Conservation (phyloP, 768 basidiomycete genomes). For the Amylocystis lapponica region DNA sequence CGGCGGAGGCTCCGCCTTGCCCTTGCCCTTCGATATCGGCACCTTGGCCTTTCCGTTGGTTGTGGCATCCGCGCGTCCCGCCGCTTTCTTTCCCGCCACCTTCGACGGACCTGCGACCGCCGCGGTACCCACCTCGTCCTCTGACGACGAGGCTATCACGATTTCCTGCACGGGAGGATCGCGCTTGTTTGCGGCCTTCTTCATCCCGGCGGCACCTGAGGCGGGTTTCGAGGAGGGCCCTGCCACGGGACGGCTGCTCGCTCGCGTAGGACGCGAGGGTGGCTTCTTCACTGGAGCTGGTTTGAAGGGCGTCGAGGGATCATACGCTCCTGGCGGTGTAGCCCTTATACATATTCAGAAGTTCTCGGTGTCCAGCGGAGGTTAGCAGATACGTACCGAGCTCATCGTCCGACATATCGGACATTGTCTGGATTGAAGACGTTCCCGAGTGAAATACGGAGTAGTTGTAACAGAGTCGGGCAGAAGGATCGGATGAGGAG, state of each 20-base stretch:
- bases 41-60: constrained; percentile 28
- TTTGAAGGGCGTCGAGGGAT: constrained; percentile 26
- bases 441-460: too few relatives aligned
- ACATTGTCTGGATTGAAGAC: too few relatives aligned
- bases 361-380: constrained; percentile 1
- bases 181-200: constrained; percentile 8
- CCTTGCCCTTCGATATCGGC: constrained; percentile 25
- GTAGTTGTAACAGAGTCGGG: too few relatives aligned
- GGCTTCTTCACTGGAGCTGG: constrained; percentile 15
- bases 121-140: background rate
- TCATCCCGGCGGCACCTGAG: constrained; percentile 5
- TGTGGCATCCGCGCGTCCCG: constrained; percentile 1
- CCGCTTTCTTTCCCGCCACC: constrained; percentile 6
- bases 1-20: constrained; percentile 12
- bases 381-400: constrained; percentile 13
- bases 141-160: constrained; percentile 2
- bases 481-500: too few relatives aligned
- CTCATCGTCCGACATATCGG: constrained; percentile 19
- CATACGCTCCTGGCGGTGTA: constrained; percentile 17
- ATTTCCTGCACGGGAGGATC: background rate
- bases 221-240: constrained; percentile 19
- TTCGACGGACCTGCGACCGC: constrained; percentile 3
- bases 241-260: constrained; percentile 14
- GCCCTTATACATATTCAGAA: constrained; percentile 8
- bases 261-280: constrained; percentile 9